Base-by-base conservation (phyloP, 1,284 basidiomycete genomes). In the Boletus hoseneyae region DNA sequence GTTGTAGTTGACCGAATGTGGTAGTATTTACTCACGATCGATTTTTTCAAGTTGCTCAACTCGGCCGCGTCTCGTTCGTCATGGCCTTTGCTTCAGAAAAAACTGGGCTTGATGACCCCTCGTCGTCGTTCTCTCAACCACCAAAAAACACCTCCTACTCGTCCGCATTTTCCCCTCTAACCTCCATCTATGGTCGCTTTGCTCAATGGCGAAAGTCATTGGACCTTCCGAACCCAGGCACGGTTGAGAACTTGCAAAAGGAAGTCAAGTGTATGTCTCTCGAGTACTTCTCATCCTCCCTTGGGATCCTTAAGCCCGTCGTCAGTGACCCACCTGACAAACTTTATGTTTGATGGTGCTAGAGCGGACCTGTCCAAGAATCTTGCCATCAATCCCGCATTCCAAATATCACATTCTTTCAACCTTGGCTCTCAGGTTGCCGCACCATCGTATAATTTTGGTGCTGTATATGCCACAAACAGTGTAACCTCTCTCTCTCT, bases 371-470 rank as follows among this genome's bases (percentile, higher is more conserved):
- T 99, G 60, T 90, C 93, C 53, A 99, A 99, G 76, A 88, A 83
- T 58, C 77, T 99, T 59, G 97, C 93, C 49, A 81, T 90, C 69
- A 93, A 86, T 71, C 97, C 97, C 29, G 86, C 92, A 49, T 99
- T 99, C 83, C 95, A 98, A 77, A 90, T 98, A 64, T 95, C 94
- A 52, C 97, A 99, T 71, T 92, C 93, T 36, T 98, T 99, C 73
- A 79, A 87, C 49, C 73, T 95, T 54, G 93, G 90, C 29, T 89
- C 89, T 52, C 82, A 90, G 68, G 82, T 84, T 35, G 69, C 80
- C 29, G 76, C 87, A 10, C 77, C 90, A 23, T 87, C 87, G 38
- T 99, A 99, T 75, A 95, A 93, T 70, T 97, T 99, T 70, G 91
- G 90, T 51, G 93, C 94, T 16, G 83, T 98, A 44, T 97, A 89